Evolutionary conservation across 116 monocot species (phyloP).

Genomic region (Trichopus zeylanicus): DNA sequence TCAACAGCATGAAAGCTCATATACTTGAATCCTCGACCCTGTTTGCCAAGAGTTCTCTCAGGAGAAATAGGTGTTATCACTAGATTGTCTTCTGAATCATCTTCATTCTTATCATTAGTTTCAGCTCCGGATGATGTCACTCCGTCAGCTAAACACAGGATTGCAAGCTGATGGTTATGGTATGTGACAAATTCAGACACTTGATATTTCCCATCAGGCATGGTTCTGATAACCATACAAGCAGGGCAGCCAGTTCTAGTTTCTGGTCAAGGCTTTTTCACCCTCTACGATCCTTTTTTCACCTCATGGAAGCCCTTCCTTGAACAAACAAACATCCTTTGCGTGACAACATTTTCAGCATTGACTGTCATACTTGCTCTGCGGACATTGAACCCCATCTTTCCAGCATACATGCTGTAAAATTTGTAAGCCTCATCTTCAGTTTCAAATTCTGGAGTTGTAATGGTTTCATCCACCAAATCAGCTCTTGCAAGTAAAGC

Average conservation of each 20-base stretch:
- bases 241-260: slow-evolving; percentile 47
- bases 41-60: neutral
- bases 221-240: slow-evolving; percentile 36
- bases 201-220: slow-evolving; percentile 36
- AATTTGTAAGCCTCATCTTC: slow-evolving; percentile 44
- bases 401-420: slow-evolving; percentile 32
- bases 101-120: slow-evolving; percentile 9
- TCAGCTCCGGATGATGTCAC: slow-evolving; percentile 13
- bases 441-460: slow-evolving; percentile 42
- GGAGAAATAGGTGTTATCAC: neutral
- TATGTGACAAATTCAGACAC: slow-evolving; percentile 35
- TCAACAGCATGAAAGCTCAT: neutral
- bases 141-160: slow-evolving; percentile 25
- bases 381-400: slow-evolving; percentile 43
- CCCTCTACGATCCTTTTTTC: slow-evolving; percentile 26
- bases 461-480: slow-evolving; percentile 9
- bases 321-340: slow-evolving; percentile 27
- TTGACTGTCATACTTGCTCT: slow-evolving; percentile 19
- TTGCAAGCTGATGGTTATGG: slow-evolving; percentile 48
- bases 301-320: slow-evolving; percentile 42
- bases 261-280: slow-evolving; percentile 14
- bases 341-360: slow-evolving; percentile 8
- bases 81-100: slow-evolving; percentile 1
- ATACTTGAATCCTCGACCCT: neutral
- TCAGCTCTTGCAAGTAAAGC: slow-evolving; percentile 8